Evolutionary conservation across 345 rosid genomes (phyloP), one percentile per base, ranked within the genome.

Genomic region (Lagerstroemia speciosa): DNA sequence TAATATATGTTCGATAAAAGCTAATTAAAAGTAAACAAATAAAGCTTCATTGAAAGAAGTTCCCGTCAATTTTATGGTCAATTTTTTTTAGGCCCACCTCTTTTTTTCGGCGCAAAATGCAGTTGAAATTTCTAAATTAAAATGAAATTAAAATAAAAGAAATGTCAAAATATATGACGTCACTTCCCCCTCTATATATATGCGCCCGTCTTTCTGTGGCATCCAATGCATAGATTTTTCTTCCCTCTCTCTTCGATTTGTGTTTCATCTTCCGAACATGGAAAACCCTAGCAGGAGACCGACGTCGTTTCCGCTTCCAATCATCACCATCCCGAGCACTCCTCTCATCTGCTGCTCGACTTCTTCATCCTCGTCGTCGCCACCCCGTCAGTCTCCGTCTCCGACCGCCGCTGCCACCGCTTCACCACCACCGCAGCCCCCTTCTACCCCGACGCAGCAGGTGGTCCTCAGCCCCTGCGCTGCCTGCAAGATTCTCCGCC

Each of bases 401-500:
- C 48, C 48, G 37, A 55, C 65, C 52, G 41, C 71, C 10, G 30
- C 72, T n/a, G 37, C 72, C 24, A 38, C 73, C 46, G 12, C 77
- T 10, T 8, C 33, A 57, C 58, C n/a, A 11, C 63, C 71, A 3
- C 55, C 66, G 29, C 70, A 50, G 24, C 72, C 75, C 45, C 52
- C 69, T 64, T 38, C 73, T 24, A 45, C 77, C 12, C 36, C 31
- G 2, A 58, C 64, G 1, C 68, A 22, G 0, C 69, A 78, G 14
- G 72, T 73, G 66, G 73, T 81, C 16, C n/a, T 78, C 27, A 81
- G 84, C 67, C 84, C 84, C 7, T 81, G 84, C 24, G 84, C 84
- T 1, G 84, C 84, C 67, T 81, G 84, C 77, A 81, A 81, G 72
- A 81, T 81, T 34, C 78, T 81, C 34, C 70, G 84, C 48, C 75